Evolutionary conservation across 1,139 yeast genomes (phyloP), one percentile per base, ranked within the genome.

Genomic region (Yamadazyma sp.): DNA sequence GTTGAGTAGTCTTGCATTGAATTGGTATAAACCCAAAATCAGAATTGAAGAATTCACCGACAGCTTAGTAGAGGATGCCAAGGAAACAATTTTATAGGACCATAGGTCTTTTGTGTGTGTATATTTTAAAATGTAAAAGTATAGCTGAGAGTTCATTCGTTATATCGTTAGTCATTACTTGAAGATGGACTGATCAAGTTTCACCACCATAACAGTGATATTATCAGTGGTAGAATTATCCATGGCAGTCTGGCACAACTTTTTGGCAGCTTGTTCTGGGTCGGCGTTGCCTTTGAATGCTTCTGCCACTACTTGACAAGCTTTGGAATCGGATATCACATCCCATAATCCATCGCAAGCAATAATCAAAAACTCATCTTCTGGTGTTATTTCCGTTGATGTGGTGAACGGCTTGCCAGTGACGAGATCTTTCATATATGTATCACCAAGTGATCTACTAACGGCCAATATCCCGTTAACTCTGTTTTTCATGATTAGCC

Each of bases 271-370:
- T 31, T 61, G 62, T 40, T 79, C 76, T 1, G 95, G 85, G 33
- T 66, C 68, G 32, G 37, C 44, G 3, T 50, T 46, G 8, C 47
- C 39, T 14, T 51, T 50, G 36, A 71, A 64, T 15, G 59, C 51
- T 27, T 75, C 76, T 27, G 75, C 67, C 5, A 87, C 81, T 51
- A 82, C 61, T 40, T 82, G 82, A 43, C 94, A 86, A 0, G 97
- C 97, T 40, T 76, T 76, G 46, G 80, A 81, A 54, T 90, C 97
- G 6, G 80, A 72, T 38, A 90, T 73, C 2, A 90, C 96, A 57
- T 90, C 97, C 97, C 97, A 90, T 11, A 90, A 68, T 0, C 97
- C 97, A 60, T 90, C 97, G 59, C 97, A 89, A 1, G 96, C 97
- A 42, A 90, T 64, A 37, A 90, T 89, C 55, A 90, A 59, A 56